Conservation (phyloP, 257 asterid species). For the Przewalskia tangutica region DNA sequence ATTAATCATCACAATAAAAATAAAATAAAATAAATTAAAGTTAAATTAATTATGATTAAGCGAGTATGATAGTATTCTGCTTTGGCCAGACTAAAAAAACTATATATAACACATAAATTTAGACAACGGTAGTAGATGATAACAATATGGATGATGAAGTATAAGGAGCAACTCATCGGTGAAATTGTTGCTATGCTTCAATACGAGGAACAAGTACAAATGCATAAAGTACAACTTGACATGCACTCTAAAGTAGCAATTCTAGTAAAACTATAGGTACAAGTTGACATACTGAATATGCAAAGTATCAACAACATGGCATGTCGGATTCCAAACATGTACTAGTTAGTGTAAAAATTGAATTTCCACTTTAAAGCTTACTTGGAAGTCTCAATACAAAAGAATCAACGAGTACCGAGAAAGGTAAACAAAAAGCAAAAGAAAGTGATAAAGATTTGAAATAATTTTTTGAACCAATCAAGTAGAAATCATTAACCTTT, state of each 20-base stretch:
- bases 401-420: neutral
- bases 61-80: too few relatives aligned
- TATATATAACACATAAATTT: too few relatives aligned
- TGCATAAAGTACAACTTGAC: neutral
- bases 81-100: too few relatives aligned
- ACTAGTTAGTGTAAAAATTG: neutral
- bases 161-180: too few relatives aligned
- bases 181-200: too few relatives aligned
- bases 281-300: neutral
- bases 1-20: too few relatives aligned
- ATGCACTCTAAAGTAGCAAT: neutral
- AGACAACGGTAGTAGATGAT: too few relatives aligned
- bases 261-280: neutral
- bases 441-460: neutral
- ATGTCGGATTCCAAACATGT: neutral
- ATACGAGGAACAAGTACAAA: neutral
- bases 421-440: neutral
- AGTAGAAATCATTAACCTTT: slow-evolving; percentile 2
- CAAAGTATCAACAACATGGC: neutral
- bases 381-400: neutral
- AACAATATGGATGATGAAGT: too few relatives aligned
- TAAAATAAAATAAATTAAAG: too few relatives aligned
- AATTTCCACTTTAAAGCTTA: slow-evolving; percentile 1
- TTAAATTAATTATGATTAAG: too few relatives aligned
- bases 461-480: slow-evolving; percentile 2